Conservation (phyloP, 2,329 filamentous ascomycete species). For the Nothopassalora personata region DNA sequence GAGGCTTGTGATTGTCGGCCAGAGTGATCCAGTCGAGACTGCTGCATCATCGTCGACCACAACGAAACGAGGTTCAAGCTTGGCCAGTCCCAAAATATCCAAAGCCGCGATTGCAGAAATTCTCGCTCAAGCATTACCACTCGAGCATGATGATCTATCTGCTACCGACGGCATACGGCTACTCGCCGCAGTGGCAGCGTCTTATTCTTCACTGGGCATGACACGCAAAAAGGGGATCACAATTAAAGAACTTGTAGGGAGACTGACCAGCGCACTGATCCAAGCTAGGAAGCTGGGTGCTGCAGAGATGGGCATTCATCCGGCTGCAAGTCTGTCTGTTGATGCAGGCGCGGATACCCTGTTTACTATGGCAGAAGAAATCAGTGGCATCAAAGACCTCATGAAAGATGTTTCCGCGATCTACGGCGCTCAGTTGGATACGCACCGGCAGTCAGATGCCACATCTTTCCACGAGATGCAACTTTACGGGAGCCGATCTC, state of each 20-base stretch:
- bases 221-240: conserved; percentile 89
- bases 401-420: conserved; percentile 22
- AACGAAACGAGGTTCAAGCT: not conserved
- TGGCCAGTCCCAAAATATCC: conserved; percentile 7
- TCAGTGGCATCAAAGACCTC: conserved; percentile 23
- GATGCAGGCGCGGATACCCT: conserved; percentile 47
- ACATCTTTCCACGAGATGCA: conserved; percentile 11
- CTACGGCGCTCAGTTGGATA: conserved; percentile 24
- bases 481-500: conserved; percentile 65
- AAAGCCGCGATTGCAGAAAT: conserved; percentile 19
- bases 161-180: conserved; percentile 55
- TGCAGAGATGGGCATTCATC: conserved; percentile 93
- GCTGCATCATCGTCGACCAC: not conserved
- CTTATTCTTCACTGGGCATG: conserved; percentile 73
- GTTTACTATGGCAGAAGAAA: conserved; percentile 18
- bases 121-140: conserved; percentile 22
- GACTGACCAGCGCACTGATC: conserved; percentile 76
- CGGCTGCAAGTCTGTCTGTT: conserved; percentile 76
- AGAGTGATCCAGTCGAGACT: not conserved
- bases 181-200: conserved; percentile 77
- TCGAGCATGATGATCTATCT: conserved; percentile 28
- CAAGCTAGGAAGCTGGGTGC: conserved; percentile 89
- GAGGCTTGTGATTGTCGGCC: conserved; percentile 4
- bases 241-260: conserved; percentile 75
- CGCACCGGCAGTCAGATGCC: conserved; percentile 1